phyloP scores from a whole-genome alignment of 2,329 filamentous ascomycete species.

The Trichoderma oligosporum region DNA sequence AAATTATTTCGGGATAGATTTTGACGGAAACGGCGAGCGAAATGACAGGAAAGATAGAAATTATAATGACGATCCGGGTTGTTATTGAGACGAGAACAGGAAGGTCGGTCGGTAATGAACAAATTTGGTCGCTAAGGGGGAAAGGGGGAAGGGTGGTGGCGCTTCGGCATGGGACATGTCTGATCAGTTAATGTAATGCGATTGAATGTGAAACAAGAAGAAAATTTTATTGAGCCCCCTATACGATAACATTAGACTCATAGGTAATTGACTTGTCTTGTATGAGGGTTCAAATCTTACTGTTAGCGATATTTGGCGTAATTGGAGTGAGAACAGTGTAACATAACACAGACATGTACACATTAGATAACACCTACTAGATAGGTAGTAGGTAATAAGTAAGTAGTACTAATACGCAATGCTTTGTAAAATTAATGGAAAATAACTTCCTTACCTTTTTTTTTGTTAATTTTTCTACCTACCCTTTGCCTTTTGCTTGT shows the following conservation, averaged over 20 bases:
- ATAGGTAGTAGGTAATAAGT: too few species aligned
- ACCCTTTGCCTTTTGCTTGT: too few species aligned
- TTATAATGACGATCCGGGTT: neutral
- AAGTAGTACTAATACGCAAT: too few species aligned
- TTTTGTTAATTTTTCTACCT: too few species aligned
- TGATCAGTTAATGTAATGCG: neutral
- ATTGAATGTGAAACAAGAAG: neutral
- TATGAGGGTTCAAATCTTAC: too few species aligned
- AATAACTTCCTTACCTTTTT: neutral
- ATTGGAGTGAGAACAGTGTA: too few species aligned
- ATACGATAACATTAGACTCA: too few species aligned
- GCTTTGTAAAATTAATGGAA: neutral
- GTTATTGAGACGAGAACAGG: neutral
- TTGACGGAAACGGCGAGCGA: neutral
- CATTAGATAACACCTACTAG: too few species aligned
- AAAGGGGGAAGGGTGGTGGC: neutral
- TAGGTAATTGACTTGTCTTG: neutral
- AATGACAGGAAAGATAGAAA: slow-evolving; percentile 1
- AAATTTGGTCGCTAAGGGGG: neutral
- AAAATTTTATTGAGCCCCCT: neutral
- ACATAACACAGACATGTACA: too few species aligned
- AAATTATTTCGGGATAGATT: slow-evolving; percentile 12
- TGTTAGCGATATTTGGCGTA: too few species aligned
- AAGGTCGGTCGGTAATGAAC: slow-evolving; percentile 6
- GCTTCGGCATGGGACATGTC: neutral